Conservation (phyloP, 371 early-diverging fungal species). For the Actinomortierella wolfii region DNA sequence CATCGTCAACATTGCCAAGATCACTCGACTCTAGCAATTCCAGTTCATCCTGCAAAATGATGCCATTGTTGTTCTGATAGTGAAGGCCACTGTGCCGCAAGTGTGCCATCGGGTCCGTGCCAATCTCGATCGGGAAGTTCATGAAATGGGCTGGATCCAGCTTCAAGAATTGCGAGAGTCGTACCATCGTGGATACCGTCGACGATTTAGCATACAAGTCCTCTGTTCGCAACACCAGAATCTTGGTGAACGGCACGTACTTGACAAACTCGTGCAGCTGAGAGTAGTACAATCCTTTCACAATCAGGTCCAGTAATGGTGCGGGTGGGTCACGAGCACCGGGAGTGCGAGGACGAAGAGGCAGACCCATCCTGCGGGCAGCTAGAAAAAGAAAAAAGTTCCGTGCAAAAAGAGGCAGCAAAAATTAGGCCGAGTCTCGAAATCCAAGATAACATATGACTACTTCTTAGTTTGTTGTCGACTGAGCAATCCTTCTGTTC, state of each 20-base stretch:
- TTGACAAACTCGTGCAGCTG: slow-evolving; percentile 45
- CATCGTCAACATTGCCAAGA: slow-evolving; percentile 12
- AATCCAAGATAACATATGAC: background rate
- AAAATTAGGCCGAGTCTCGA: background rate
- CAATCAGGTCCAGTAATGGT: slow-evolving; percentile 32
- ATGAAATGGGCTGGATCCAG: slow-evolving; percentile 40
- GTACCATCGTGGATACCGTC: slow-evolving; percentile 43
- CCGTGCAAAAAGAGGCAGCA: background rate
- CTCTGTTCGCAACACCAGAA: slow-evolving; percentile 37
- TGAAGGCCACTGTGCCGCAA: slow-evolving; percentile 22
- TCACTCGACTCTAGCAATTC: slow-evolving; percentile 15
- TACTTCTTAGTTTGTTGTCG: background rate
- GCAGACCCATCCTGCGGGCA: slow-evolving; percentile 39
- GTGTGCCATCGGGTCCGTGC: slow-evolving; percentile 40
- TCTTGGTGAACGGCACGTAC: slow-evolving; percentile 43
- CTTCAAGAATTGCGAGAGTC: slow-evolving; percentile 37
- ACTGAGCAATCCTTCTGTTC: background rate
- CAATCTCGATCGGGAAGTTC: slow-evolving; percentile 41
- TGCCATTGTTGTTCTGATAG: slow-evolving; percentile 4
- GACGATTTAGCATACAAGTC: slow-evolving; percentile 36
- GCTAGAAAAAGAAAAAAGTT: slow-evolving; percentile 14
- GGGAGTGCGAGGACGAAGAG: slow-evolving; percentile 29
- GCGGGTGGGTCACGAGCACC: slow-evolving; percentile 42
- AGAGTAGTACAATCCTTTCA: slow-evolving; percentile 44
- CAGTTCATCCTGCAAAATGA: slow-evolving; percentile 27